A percentile compares a stretch with the other conserved stretches of the same genome.
Conservation (phyloP, 1,284 basidiomycete species). For the Gymnopus androsaceus region DNA sequence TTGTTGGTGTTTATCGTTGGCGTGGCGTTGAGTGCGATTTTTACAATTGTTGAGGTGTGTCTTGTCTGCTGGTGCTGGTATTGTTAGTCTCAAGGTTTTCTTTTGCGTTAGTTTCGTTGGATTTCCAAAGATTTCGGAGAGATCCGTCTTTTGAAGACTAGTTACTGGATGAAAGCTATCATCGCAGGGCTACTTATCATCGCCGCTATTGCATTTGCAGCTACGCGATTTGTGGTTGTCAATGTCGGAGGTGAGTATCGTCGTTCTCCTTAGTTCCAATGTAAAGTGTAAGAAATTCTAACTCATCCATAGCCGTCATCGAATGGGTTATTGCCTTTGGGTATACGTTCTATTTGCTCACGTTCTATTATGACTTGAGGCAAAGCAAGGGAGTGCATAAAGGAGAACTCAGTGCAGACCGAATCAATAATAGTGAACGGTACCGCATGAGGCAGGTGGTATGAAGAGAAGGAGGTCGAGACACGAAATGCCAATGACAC, state of each 20-base stretch:
- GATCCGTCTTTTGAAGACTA: constrained; percentile 47
- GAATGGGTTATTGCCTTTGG: constrained; percentile 76
- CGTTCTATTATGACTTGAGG: constrained; percentile 68
- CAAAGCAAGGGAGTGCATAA: constrained; percentile 49
- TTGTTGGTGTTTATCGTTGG: constrained; percentile 67
- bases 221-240: constrained; percentile 44
- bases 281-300: background rate
- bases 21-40: constrained; percentile 67
- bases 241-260: constrained; percentile 53
- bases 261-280: background rate
- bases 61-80: too few relatives aligned
- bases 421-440: background rate
- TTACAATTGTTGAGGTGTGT: constrained; percentile 67
- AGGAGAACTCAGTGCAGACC: constrained; percentile 35
- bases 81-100: background rate
- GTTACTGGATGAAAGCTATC: constrained; percentile 62
- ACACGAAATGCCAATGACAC: too few relatives aligned
- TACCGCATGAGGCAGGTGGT: constrained; percentile 1
- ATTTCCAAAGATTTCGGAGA: constrained; percentile 56
- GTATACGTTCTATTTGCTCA: constrained; percentile 69
- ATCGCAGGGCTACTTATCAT: constrained; percentile 59
- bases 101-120: constrained; percentile 55
- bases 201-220: constrained; percentile 63
- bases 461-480: background rate
- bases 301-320: constrained; percentile 46